phyloP scores from a whole-genome alignment of 352 stramenopile species.

The Aphanomyces stellatus region DNA sequence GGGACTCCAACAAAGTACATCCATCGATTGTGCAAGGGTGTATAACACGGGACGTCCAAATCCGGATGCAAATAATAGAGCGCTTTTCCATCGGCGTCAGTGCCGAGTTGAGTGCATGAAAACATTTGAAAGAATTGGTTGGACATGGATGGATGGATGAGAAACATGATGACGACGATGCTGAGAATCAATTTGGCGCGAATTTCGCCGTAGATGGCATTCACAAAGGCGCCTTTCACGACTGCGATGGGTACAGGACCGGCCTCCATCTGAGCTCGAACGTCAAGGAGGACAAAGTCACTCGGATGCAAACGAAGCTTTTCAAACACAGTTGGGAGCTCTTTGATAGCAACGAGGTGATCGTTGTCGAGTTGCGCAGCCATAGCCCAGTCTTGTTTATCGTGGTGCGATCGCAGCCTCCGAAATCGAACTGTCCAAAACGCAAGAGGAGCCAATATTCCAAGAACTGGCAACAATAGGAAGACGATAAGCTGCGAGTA shows the following conservation, averaged over 20 bases:
- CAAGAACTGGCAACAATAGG: constrained; percentile 2
- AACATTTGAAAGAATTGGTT: constrained; percentile 12
- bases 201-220: neutral
- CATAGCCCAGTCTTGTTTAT: too few species aligned
- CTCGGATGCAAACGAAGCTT: neutral
- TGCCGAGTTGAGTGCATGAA: neutral
- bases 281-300: neutral
- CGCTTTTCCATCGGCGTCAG: neutral
- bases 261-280: neutral
- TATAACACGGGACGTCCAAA: constrained; percentile 12
- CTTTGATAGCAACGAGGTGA: neutral
- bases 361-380: too few species aligned
- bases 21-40: neutral
- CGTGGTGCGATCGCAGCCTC: neutral
- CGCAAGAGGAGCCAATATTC: neutral
- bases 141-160: neutral
- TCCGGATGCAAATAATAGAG: neutral
- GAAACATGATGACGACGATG: constrained; percentile 15
- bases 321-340: neutral
- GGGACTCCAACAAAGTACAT: neutral
- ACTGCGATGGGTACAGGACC: neutral
- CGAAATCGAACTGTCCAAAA: neutral
- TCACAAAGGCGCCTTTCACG: neutral
- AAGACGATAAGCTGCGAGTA: constrained; percentile 17
- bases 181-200: neutral